A percentile compares a stretch with the other conserved stretches of the same genome.
phyloP scores from a whole-genome alignment of 257 asterid genomes.

The Solanum lycopersicoides region DNA sequence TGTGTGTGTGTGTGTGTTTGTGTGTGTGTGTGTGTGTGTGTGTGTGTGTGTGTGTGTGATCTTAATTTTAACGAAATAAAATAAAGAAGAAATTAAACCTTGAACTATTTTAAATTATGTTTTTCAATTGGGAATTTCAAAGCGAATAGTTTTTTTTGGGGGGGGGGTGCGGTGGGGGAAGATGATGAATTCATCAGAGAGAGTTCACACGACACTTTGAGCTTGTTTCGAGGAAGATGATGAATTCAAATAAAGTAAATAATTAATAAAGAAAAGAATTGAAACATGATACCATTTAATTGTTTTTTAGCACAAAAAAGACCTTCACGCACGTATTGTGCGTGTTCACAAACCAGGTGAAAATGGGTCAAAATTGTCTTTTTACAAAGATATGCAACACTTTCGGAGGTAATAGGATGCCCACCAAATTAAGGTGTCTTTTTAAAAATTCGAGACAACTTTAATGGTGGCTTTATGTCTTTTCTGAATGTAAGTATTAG shows the following conservation, averaged over 20 bases:
- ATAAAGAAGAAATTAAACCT: not conserved
- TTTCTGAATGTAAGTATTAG: too few species aligned
- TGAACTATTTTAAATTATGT: not conserved
- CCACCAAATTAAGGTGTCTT: not conserved
- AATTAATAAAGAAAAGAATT: too few species aligned
- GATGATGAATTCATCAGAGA: not conserved
- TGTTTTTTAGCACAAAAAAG: not conserved
- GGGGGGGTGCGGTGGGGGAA: too few species aligned
- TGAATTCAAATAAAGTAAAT: not conserved
- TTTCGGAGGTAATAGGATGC: not conserved
- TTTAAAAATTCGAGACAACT: too few species aligned
- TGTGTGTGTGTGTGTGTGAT: too few species aligned
- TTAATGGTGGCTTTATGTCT: not conserved
- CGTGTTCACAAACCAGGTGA: not conserved
- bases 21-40: too few species aligned
- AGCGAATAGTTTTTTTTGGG: not conserved
- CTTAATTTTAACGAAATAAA: too few species aligned
- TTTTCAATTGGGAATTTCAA: not conserved
- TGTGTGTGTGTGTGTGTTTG: too few species aligned
- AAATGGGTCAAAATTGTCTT: not conserved
- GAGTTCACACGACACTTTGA: not conserved
- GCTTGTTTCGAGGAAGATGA: not conserved
- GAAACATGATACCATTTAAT: not conserved
- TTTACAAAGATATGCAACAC: not conserved
- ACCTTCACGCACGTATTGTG: not conserved